Percentiles rank a stretch among this genome's conserved stretches.
Conservation (phyloP, 192 early-diverging fungal species). For the Geranomyces variabilis region DNA sequence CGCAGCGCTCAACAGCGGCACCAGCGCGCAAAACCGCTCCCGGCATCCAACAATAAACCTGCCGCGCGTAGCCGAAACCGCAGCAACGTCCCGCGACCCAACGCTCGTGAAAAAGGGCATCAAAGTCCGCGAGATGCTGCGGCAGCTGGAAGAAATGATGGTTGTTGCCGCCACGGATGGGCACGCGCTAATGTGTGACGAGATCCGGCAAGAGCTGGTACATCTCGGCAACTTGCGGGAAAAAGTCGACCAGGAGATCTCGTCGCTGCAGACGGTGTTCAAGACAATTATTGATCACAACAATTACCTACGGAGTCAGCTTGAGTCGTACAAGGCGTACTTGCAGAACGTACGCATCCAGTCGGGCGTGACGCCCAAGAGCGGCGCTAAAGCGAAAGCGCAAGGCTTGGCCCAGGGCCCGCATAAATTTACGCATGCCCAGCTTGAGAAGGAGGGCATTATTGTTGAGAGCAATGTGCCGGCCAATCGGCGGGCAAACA, state of each 20-base stretch:
- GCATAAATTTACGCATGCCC: constrained; percentile 79
- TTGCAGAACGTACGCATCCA: constrained; percentile 91
- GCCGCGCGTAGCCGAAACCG: constrained; percentile 76
- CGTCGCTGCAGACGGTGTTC: constrained; percentile 79
- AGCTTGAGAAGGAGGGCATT: constrained; percentile 90
- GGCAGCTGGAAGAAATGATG: constrained; percentile 77
- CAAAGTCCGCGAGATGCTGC: constrained; percentile 93
- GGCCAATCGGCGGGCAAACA: constrained; percentile 80
- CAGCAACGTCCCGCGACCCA: constrained; percentile 85
- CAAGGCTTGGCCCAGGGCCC: constrained; percentile 65
- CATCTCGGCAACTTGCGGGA: constrained; percentile 91
- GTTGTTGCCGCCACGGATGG: constrained; percentile 75
- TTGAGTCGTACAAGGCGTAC: constrained; percentile 94
- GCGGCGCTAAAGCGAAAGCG: background rate
- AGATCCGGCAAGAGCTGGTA: constrained; percentile 84
- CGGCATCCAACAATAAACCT: constrained; percentile 60
- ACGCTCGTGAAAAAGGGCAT: constrained; percentile 90
- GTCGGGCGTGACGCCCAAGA: constrained; percentile 49
- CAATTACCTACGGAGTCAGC: constrained; percentile 83
- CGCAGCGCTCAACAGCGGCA: constrained; percentile 22
- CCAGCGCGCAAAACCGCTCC: background rate
- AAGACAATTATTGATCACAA: constrained; percentile 95
- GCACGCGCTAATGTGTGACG: constrained; percentile 82
- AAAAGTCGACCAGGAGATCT: constrained; percentile 81
- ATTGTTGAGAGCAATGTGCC: constrained; percentile 91